Evolutionary conservation across 106 monocot genomes (phyloP), one percentile per base, ranked within the genome.

Genomic region (Hemerocallis citrina): DNA sequence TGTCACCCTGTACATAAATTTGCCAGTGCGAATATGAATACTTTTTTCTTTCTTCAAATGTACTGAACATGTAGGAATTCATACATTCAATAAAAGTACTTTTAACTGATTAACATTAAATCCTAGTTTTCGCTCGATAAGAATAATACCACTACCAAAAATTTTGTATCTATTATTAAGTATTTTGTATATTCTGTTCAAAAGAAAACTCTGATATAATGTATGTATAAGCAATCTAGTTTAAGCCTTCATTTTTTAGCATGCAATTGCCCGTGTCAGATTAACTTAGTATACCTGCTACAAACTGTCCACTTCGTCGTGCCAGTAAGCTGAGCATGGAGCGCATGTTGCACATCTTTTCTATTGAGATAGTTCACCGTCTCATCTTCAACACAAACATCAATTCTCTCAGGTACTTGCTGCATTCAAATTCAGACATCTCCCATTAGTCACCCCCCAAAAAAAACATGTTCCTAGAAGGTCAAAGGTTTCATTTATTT

Each of bases 351-450:
- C 25, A 98, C 96, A 68, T 98, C 96, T 51, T 82, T 92, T 19
- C 96, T 70, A 61, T 98, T 91, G 20, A 98, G 79, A 65, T 91
- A 98, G 43, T 66, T 85, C 47, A 82, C 57, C 12, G 91, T 98
- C 63, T 98, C 91, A 68, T 98, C 96, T 55, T 98, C 96, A 48
- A 98, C 91, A 40, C 96, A 98, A 14, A 98, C 96, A 63, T 98
- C 96, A 23, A 98, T 69, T 34, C 61, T 43, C 74, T 88, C 84
- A 4, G 69, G 45, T 22, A 72, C 81, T 77, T 82, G 73, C 91
- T 91, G 81, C 45, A 57, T 1, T 13, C 47, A 38, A 67, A 70
- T 47, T 25, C 3, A 37, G 46, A 36, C 23, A 15, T 33, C 31
- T 17, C 1, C n/a, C 55, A 55, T 55, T 0, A 55, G n/a, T n/a